Percentiles rank a stretch among this genome's conserved stretches.
These are phyloP conservation scores for Mycena amicta DNA, from an alignment of 768 basidiomycete genomes.

Conservation along the genomic window DNA sequence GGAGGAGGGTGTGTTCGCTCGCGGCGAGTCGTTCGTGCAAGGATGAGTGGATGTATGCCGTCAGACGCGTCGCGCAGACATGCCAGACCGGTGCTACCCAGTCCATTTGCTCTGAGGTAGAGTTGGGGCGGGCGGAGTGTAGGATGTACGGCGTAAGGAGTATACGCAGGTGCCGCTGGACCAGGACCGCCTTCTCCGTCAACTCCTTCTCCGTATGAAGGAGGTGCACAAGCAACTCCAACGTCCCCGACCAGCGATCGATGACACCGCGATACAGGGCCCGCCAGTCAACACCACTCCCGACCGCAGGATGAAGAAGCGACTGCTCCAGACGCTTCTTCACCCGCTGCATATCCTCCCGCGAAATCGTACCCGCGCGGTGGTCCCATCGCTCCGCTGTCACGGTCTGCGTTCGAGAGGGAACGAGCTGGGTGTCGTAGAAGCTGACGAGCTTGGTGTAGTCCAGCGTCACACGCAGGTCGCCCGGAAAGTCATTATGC, in stretches of 20 bases:
- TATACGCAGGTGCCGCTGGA: conserved; percentile 14
- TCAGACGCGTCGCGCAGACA: conserved; percentile 34
- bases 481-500: conserved; percentile 38
- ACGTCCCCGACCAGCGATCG: conserved; percentile 34
- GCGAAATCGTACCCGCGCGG: conserved; percentile 29
- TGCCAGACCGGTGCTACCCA: conserved; percentile 36
- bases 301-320: not conserved
- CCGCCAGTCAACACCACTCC: conserved; percentile 38
- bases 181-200: not conserved
- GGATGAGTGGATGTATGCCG: conserved; percentile 13
- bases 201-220: conserved; percentile 14
- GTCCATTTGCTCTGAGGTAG: not conserved
- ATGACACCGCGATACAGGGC: conserved; percentile 31
- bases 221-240: conserved; percentile 30
- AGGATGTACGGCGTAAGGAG: conserved; percentile 17
- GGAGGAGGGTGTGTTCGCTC: conserved; percentile 31
- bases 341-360: conserved; percentile 20
- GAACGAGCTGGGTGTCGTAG: conserved; percentile 35
- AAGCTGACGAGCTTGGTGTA: conserved; percentile 37
- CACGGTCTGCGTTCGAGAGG: conserved; percentile 32
- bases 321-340: conserved; percentile 14
- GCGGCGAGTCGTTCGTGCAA: conserved; percentile 23
- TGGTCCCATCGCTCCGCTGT: conserved; percentile 33
- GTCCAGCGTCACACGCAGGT: conserved; percentile 36
- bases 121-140: not conserved